Evolutionary conservation across 257 asterid genomes (phyloP).

Genomic region (Marsdenia floribunda): DNA sequence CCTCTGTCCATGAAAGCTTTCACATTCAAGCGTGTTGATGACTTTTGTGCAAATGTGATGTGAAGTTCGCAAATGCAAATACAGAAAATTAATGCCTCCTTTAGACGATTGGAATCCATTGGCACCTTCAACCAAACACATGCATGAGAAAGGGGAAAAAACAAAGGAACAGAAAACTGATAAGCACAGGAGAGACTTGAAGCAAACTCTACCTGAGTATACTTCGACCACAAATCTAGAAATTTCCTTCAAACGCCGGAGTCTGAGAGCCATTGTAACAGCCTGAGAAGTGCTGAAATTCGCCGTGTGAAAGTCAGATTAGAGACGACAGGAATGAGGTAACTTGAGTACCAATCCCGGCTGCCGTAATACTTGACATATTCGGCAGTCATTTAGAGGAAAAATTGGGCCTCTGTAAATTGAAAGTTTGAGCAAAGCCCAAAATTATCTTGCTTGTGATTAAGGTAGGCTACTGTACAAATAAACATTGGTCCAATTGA

Average conservation of each 20-base stretch:
- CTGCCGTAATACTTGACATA: not conserved
- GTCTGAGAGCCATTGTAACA: slow-evolving; percentile 41
- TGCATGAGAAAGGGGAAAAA: not conserved
- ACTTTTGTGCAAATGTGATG: slow-evolving; percentile 16
- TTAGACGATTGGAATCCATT: slow-evolving; percentile 15
- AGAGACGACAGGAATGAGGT: not conserved
- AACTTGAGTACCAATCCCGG: not conserved
- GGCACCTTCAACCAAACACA: slow-evolving; percentile 20
- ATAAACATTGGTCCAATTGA: no score
- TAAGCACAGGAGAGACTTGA: not conserved
- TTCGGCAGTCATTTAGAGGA: not conserved
- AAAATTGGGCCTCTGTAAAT: not conserved
- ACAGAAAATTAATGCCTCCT: slow-evolving; percentile 21
- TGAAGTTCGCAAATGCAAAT: slow-evolving; percentile 24
- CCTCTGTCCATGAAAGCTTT: slow-evolving; percentile 38
- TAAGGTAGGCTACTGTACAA: no score
- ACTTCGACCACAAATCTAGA: slow-evolving; percentile 29
- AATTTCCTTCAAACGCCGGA: slow-evolving; percentile 37
- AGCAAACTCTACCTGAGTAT: slow-evolving; percentile 33
- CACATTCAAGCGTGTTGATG: slow-evolving; percentile 17
- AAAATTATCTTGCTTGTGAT: no score
- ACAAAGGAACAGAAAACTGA: not conserved
- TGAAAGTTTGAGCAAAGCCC: not conserved
- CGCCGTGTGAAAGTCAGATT: not conserved
- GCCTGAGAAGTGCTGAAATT: not conserved